Evolutionary conservation across 768 basidiomycete genomes (phyloP).

Genomic region (Harrya chromipes): DNA sequence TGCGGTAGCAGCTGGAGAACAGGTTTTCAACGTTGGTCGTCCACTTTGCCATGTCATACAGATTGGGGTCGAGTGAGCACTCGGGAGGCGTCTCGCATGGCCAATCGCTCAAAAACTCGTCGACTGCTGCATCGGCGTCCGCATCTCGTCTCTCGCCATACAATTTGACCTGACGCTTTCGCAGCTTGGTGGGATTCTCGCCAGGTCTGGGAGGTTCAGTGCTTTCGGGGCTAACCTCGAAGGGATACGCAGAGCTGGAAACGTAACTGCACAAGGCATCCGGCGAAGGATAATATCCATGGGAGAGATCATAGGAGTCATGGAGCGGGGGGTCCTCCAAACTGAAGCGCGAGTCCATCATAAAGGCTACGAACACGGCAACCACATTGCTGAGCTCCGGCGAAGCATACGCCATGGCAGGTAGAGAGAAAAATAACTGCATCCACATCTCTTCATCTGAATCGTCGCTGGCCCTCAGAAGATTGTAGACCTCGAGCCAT

Average conservation of each 20-base stretch:
- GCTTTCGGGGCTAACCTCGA: constrained; percentile 8
- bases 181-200: background rate
- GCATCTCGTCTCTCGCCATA: background rate
- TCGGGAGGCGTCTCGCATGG: constrained; percentile 8
- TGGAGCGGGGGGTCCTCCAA: constrained; percentile 1
- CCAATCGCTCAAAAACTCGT: constrained; percentile 9
- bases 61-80: background rate
- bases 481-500: constrained; percentile 27
- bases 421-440: constrained; percentile 26
- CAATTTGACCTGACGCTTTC: background rate
- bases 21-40: background rate
- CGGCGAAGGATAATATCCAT: constrained; percentile 2
- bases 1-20: constrained; percentile 17
- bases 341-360: constrained; percentile 8
- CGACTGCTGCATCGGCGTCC: background rate
- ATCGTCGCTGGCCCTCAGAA: constrained; percentile 11
- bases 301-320: constrained; percentile 3
- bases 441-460: background rate
- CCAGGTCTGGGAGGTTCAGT: background rate
- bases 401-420: constrained; percentile 29
- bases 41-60: constrained; percentile 3
- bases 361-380: constrained; percentile 31
- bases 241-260: background rate
- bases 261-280: background rate
- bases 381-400: constrained; percentile 14